These are phyloP conservation scores for Pyrenophora teres DNA, from an alignment of 2,329 filamentous ascomycete species.

Conservation along the genomic window DNA sequence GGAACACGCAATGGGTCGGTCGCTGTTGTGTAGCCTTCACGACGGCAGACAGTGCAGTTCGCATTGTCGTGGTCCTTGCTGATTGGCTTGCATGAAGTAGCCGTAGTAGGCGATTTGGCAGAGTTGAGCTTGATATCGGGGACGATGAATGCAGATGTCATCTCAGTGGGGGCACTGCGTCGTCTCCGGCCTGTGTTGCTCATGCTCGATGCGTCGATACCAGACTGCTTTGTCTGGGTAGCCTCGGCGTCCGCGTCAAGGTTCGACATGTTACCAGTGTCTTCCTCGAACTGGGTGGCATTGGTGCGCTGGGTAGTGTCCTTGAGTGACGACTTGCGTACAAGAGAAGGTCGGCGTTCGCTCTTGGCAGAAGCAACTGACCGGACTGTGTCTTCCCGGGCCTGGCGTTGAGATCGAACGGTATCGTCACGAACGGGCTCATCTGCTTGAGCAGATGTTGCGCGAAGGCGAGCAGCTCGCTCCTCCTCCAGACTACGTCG, in stretches of 20 bases:
- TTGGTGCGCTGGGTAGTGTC: conserved; percentile 51
- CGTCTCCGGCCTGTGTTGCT: conserved; percentile 58
- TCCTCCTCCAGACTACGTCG: conserved; percentile 62
- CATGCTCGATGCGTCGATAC: conserved; percentile 49
- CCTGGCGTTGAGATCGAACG: conserved; percentile 40
- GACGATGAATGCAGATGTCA: conserved; percentile 68
- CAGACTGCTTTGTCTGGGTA: conserved; percentile 38
- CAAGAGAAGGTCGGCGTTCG: conserved; percentile 46
- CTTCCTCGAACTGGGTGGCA: conserved; percentile 39
- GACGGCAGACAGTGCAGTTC: conserved; percentile 63
- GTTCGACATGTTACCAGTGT: conserved; percentile 43
- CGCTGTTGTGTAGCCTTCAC: conserved; percentile 43
- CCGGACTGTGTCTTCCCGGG: conserved; percentile 48
- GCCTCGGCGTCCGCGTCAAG: conserved; percentile 31
- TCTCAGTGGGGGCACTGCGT: conserved; percentile 56
- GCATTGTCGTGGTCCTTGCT: conserved; percentile 56
- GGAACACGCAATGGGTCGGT: conserved; percentile 50
- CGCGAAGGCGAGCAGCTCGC: conserved; percentile 48
- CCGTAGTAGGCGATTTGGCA: conserved; percentile 28
- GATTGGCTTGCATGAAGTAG: conserved; percentile 25
- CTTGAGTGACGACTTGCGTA: conserved; percentile 62
- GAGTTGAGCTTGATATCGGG: conserved; percentile 63
- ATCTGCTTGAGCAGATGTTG: conserved; percentile 24
- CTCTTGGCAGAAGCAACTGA: conserved; percentile 47
- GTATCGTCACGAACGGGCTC: conserved; percentile 49